phyloP scores from a whole-genome alignment of 2,329 filamentous ascomycete genomes.

The Pezicula neosporulosa region DNA sequence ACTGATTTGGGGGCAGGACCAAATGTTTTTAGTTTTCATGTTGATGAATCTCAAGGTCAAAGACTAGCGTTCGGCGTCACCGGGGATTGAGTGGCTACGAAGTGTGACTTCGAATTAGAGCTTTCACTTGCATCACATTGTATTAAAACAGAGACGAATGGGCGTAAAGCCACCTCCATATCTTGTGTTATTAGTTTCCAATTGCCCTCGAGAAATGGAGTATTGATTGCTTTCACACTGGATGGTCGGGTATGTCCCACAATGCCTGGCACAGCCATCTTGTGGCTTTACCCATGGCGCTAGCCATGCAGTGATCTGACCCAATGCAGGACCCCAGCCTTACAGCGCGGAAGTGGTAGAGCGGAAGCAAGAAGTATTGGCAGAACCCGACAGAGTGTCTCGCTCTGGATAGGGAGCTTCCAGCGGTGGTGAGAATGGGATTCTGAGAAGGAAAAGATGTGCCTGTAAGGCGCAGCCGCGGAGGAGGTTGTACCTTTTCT shows the following conservation, averaged over 20 bases:
- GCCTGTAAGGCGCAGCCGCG: too few relatives aligned
- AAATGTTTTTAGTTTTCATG: neutral
- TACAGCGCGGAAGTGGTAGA: slow-evolving; percentile 1
- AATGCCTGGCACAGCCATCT: slow-evolving; percentile 14
- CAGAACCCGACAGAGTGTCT: slow-evolving; percentile 1
- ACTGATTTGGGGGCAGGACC: slow-evolving; percentile 48
- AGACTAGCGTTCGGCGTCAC: slow-evolving; percentile 21
- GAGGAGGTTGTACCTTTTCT: too few relatives aligned
- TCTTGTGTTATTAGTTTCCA: slow-evolving; percentile 18
- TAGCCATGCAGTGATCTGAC: slow-evolving; percentile 6
- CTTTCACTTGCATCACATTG: slow-evolving; percentile 11
- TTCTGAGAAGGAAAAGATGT: too few relatives aligned
- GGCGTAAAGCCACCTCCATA: slow-evolving; percentile 15
- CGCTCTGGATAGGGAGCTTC: neutral
- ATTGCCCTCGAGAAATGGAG: slow-evolving; percentile 5
- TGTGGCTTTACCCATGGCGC: slow-evolving; percentile 20
- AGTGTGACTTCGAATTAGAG: slow-evolving; percentile 7
- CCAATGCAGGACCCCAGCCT: slow-evolving; percentile 11
- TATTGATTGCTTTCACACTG: neutral
- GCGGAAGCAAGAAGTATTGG: slow-evolving; percentile 7
- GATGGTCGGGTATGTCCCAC: neutral
- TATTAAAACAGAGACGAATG: slow-evolving; percentile 17
- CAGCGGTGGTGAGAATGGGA: neutral
- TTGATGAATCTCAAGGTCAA: neutral
- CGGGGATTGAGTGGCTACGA: slow-evolving; percentile 10